Conservation (phyloP, 306 rosid species). For the Trifolium fragiferum region DNA sequence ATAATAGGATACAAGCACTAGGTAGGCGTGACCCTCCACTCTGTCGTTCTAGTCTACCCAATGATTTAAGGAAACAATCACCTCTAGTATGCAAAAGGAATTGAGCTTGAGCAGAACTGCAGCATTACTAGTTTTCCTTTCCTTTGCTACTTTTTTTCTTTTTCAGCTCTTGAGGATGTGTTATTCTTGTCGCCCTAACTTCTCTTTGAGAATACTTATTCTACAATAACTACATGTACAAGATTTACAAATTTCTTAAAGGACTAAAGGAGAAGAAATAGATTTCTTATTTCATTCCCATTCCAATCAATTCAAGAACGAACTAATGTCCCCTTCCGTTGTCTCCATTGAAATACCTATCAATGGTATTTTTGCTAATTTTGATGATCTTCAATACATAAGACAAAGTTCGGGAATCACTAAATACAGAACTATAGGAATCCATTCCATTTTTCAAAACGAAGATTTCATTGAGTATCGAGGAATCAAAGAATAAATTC, state of each 20-base stretch:
- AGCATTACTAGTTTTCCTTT: not conserved
- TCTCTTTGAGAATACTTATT: slow-evolving; percentile 2
- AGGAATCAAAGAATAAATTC: no score
- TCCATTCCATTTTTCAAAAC: no score
- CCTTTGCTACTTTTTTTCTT: not conserved
- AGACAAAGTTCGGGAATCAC: no score
- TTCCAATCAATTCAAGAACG: no score
- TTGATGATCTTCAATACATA: no score
- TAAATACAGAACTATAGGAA: no score
- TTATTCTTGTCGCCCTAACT: not conserved
- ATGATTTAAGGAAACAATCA: slow-evolving; percentile 8
- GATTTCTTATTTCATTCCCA: no score
- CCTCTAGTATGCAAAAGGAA: slow-evolving; percentile 34
- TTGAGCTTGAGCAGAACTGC: slow-evolving; percentile 7
- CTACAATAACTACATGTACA: not conserved
- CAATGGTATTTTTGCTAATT: no score
- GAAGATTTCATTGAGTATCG: no score
- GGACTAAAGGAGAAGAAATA: not conserved
- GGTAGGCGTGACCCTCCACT: slow-evolving; percentile 3
- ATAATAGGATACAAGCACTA: not conserved
- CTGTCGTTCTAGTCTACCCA: not conserved
- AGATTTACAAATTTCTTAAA: not conserved
- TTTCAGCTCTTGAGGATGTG: slow-evolving; percentile 14
- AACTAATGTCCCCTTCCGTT: no score
- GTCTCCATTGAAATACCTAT: no score